These are phyloP conservation scores for Scedosporium boydii DNA, from an alignment of 2,329 filamentous ascomycete genomes.

Conservation along the genomic window DNA sequence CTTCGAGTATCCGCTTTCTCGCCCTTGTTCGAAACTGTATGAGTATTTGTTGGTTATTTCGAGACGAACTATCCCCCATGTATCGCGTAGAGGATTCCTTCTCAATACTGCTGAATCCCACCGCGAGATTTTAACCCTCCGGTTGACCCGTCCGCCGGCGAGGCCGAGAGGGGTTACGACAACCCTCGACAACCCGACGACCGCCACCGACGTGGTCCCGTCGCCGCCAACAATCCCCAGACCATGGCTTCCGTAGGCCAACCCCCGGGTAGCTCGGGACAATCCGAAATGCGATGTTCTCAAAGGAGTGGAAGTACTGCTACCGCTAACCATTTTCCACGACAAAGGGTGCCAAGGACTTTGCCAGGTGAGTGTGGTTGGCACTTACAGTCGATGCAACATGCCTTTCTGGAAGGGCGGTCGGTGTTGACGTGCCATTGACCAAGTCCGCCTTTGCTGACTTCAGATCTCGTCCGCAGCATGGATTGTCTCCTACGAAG, in stretches of 20 bases:
- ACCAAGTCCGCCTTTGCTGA: constrained; percentile 2
- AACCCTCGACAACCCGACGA: neutral
- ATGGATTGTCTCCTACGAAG: constrained; percentile 41
- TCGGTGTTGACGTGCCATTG: too few species aligned
- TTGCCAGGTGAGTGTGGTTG: constrained; percentile 17
- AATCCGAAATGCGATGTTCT: constrained; percentile 5
- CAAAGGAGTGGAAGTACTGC: constrained; percentile 6
- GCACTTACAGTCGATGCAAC: neutral
- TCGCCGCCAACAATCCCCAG: neutral
- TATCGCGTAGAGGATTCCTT: neutral
- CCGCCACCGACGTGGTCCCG: neutral
- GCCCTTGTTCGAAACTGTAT: neutral
- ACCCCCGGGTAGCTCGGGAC: constrained; percentile 5
- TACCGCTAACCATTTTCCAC: constrained; percentile 7
- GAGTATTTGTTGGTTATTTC: neutral
- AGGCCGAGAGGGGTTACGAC: neutral
- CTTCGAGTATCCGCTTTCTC: neutral
- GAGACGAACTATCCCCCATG: neutral
- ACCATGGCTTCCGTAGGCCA: constrained; percentile 1
- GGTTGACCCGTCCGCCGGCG: neutral
- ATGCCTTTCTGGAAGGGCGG: neutral
- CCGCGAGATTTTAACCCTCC: neutral
- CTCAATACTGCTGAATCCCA: neutral
- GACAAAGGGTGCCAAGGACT: constrained; percentile 18
- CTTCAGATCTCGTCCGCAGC: constrained; percentile 20